A percentile compares a stretch with the other conserved stretches of the same genome.
Evolutionary conservation across 441 rosid species (phyloP).

Genomic region (Kokia cookei): DNA sequence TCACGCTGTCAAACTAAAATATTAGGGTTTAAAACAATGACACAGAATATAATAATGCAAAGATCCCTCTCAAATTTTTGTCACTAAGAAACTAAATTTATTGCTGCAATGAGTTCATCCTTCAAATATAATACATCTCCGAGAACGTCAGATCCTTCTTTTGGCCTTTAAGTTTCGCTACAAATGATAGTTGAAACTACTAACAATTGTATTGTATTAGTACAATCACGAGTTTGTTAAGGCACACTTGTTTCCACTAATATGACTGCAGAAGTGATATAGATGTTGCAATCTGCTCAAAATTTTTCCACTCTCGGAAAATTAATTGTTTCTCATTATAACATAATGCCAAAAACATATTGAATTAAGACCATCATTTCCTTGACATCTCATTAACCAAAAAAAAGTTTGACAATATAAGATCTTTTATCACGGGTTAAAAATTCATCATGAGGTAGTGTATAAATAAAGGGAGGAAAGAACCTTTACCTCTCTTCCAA

Average conservation of each 20-base stretch:
- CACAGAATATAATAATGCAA: neutral
- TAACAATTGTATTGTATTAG: neutral
- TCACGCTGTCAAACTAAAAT: neutral
- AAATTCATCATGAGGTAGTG: neutral
- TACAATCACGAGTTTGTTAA: neutral
- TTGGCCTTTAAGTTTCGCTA: neutral
- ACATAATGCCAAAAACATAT: neutral
- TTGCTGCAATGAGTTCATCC: neutral
- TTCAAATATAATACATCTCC: neutral
- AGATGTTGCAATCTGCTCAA: too few relatives aligned
- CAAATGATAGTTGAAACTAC: neutral
- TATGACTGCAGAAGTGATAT: too few relatives aligned
- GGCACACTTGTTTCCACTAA: too few relatives aligned
- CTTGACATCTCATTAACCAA: neutral
- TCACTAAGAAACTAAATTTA: neutral
- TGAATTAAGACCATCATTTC: neutral
- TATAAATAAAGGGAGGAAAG: neutral
- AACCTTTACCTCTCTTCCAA: conserved; percentile 78
- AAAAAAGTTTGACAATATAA: neutral
- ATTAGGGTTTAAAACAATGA: too few relatives aligned
- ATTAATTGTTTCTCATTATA: neutral
- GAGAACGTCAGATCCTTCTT: neutral
- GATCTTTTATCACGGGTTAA: neutral
- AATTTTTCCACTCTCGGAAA: too few relatives aligned
- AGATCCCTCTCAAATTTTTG: neutral